phyloP scores from a whole-genome alignment of 2,329 filamentous ascomycete species.

The Penicillium sp. region DNA sequence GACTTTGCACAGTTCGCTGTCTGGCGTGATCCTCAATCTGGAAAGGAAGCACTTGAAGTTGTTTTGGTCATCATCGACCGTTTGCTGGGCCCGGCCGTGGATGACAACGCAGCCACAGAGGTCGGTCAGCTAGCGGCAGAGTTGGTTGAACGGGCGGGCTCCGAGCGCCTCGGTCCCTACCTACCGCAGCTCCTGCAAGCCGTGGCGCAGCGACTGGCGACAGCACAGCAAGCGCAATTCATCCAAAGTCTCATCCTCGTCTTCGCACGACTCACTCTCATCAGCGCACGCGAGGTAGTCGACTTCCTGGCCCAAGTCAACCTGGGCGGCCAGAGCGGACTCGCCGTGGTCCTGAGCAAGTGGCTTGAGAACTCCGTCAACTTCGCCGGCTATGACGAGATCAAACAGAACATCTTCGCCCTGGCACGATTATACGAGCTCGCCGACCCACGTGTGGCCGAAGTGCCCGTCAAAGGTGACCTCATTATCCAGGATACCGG shows the following conservation, averaged over 20 bases:
- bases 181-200: slow-evolving; percentile 83
- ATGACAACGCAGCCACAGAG: slow-evolving; percentile 92
- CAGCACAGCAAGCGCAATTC: slow-evolving; percentile 79
- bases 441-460: slow-evolving; percentile 73
- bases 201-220: slow-evolving; percentile 78
- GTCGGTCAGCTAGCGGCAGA: slow-evolving; percentile 92
- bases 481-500: slow-evolving; percentile 76
- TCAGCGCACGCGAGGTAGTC: slow-evolving; percentile 82
- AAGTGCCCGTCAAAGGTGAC: slow-evolving; percentile 87
- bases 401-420: slow-evolving; percentile 92
- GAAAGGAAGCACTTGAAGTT: slow-evolving; percentile 81
- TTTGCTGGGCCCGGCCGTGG: slow-evolving; percentile 75
- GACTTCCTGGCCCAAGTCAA: slow-evolving; percentile 84
- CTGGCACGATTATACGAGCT: slow-evolving; percentile 87
- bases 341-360: slow-evolving; percentile 85
- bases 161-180: slow-evolving; percentile 85
- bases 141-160: slow-evolving; percentile 90
- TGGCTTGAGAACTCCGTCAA: slow-evolving; percentile 97
- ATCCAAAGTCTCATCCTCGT: slow-evolving; percentile 96
- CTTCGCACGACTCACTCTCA: slow-evolving; percentile 83
- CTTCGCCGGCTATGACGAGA: slow-evolving; percentile 98
- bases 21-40: slow-evolving; percentile 73
- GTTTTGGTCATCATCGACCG: slow-evolving; percentile 90
- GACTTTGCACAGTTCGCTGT: slow-evolving; percentile 85
- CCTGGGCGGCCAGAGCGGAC: slow-evolving; percentile 70